These are phyloP conservation scores for Pseudonitzschia multiseries DNA, from an alignment of 108 stramenopile genomes.

Conservation along the genomic window DNA sequence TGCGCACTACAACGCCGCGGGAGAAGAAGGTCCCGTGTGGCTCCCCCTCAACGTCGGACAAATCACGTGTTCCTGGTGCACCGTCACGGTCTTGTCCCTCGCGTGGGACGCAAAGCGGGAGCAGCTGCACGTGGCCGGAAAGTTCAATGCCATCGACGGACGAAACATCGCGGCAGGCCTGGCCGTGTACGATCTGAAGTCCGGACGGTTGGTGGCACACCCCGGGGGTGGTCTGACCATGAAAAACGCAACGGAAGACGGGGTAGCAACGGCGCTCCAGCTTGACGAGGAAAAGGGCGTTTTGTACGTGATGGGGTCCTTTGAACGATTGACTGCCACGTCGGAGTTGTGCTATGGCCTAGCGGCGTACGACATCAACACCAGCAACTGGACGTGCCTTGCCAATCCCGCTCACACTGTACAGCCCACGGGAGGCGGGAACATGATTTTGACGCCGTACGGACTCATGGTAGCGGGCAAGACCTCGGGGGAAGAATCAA, in stretches of 20 bases:
- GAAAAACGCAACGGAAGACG: conserved; percentile 76
- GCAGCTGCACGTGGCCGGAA: conserved; percentile 88
- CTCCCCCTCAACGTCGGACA: conserved; percentile 86
- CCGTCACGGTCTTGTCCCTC: conserved; percentile 85
- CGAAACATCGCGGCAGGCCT: conserved; percentile 79
- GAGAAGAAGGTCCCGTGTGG: conserved; percentile 68
- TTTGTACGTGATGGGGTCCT: conserved; percentile 87
- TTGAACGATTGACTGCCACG: conserved; percentile 73
- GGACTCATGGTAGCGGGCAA: conserved; percentile 88
- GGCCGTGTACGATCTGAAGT: conserved; percentile 82
- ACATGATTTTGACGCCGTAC: conserved; percentile 86
- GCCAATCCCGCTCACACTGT: conserved; percentile 82
- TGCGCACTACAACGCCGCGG: conserved; percentile 83
- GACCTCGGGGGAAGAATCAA: conserved; percentile 48
- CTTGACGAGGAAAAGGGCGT: conserved; percentile 85
- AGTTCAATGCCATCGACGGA: conserved; percentile 89
- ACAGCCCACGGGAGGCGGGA: conserved; percentile 78
- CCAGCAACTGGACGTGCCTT: conserved; percentile 82
- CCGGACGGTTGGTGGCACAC: conserved; percentile 84
- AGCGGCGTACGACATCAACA: conserved; percentile 83
- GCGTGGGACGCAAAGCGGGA: conserved; percentile 88
- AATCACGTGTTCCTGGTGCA: conserved; percentile 91
- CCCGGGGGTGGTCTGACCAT: conserved; percentile 85
- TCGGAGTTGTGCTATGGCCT: conserved; percentile 63
- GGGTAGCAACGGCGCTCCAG: conserved; percentile 81